Evolutionary conservation across 768 basidiomycete species (phyloP), one percentile per base, ranked within the genome.

Genomic region (Tubosaeta sp.): DNA sequence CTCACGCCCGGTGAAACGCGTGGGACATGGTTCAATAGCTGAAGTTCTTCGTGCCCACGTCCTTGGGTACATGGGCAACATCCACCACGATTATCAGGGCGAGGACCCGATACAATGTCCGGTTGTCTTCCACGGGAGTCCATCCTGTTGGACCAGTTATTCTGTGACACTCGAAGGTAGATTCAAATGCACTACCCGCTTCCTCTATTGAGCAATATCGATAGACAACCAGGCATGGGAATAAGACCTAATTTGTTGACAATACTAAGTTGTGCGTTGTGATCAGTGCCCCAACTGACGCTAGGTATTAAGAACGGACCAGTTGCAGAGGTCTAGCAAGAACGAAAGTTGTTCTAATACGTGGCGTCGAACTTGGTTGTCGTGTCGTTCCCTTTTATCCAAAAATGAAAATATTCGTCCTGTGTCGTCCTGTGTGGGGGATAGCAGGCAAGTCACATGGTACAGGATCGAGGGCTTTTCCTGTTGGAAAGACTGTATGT

Each of bases 121-220:
- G n/a, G n/a, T n/a, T n/a, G n/a, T n/a, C n/a, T n/a, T n/a, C n/a
- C n/a, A n/a, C n/a, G n/a, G n/a, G n/a, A n/a, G n/a, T n/a, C n/a
- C n/a, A n/a, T n/a, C n/a, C n/a, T n/a, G n/a, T n/a, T n/a, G n/a
- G n/a, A n/a, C n/a, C n/a, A n/a, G n/a, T n/a, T n/a, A n/a, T n/a
- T n/a, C n/a, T n/a, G n/a, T n/a, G n/a, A n/a, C n/a, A n/a, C n/a
- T n/a, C n/a, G n/a, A 32, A 31, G 25, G 37, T 6, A 12, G 8
- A 43, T 33, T 42, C 11, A 16, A 38, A 31, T 14, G 37, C 34
- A n/a, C 13, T 45, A 61, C 59, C 53, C 17, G 25, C 3, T 6
- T 8, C 33, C 45, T 5, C 27, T 10, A 10, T 38, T n/a, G 22
- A 52, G 31, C 12, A 46, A 22, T 5, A 48, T 25, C 1, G 52